A percentile compares a stretch with the other conserved stretches of the same genome.
Conservation (phyloP, 768 basidiomycete genomes). For the Tremella yokohamensis region DNA sequence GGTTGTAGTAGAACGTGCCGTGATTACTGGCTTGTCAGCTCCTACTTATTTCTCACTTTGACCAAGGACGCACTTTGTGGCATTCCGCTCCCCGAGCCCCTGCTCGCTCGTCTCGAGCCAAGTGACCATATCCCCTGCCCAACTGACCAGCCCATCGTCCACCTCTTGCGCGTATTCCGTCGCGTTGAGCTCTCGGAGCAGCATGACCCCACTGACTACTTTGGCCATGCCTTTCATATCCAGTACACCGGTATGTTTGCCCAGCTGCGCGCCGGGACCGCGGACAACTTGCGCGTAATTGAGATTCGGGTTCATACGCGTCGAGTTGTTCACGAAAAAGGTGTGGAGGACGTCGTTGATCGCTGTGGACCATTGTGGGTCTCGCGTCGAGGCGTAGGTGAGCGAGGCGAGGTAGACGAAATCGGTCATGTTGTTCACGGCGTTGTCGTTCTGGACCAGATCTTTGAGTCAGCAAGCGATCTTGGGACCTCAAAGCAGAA, state of each 20-base stretch:
- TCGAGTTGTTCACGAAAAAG: slow-evolving; percentile 58
- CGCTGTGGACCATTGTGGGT: slow-evolving; percentile 55
- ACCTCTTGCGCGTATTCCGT: slow-evolving; percentile 60
- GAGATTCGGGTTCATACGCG: slow-evolving; percentile 65
- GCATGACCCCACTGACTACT: slow-evolving; percentile 55
- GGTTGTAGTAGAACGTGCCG: slow-evolving; percentile 63
- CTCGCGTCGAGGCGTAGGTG: slow-evolving; percentile 57
- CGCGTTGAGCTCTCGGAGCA: slow-evolving; percentile 55
- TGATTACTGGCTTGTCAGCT: slow-evolving; percentile 57
- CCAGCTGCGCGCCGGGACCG: slow-evolving; percentile 56
- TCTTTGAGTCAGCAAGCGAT: slow-evolving; percentile 21
- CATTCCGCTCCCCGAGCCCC: slow-evolving; percentile 54
- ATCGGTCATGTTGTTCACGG: slow-evolving; percentile 60
- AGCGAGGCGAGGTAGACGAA: slow-evolving; percentile 63
- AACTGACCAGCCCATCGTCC: slow-evolving; percentile 55
- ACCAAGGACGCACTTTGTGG: slow-evolving; percentile 56
- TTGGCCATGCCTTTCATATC: slow-evolving; percentile 63
- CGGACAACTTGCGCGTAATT: slow-evolving; percentile 61
- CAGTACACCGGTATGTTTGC: slow-evolving; percentile 59
- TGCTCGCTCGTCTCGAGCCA: slow-evolving; percentile 58
- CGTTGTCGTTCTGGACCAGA: slow-evolving; percentile 59
- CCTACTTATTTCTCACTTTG: not conserved
- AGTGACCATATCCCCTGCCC: slow-evolving; percentile 54
- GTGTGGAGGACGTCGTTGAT: slow-evolving; percentile 60
- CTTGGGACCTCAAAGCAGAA: not conserved